phyloP scores from a whole-genome alignment of 2,329 filamentous ascomycete species.

The Diaporthe helianthi region DNA sequence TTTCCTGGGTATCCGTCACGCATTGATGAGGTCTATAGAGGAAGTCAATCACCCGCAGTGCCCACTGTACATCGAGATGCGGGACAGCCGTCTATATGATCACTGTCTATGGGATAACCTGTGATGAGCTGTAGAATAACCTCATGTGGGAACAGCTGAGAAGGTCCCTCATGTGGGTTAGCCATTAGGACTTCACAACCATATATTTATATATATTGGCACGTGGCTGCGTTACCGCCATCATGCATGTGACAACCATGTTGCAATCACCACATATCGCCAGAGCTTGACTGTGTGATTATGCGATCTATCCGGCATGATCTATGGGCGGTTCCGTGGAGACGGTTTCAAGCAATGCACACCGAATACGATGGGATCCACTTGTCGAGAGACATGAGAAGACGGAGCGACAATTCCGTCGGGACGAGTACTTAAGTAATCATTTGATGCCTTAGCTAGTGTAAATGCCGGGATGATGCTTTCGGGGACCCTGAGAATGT shows the following conservation, averaged over 20 bases:
- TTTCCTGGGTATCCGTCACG: no score
- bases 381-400: background rate
- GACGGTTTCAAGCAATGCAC: background rate
- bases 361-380: conserved; percentile 2
- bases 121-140: no score
- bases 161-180: no score
- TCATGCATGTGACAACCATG: background rate
- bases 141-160: no score
- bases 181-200: no score
- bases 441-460: background rate
- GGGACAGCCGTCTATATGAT: no score
- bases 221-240: no score
- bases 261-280: background rate
- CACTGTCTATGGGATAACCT: no score
- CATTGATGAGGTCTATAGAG: no score
- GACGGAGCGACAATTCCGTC: conserved; percentile 17
- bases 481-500: background rate
- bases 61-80: no score
- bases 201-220: no score
- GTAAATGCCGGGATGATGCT: conserved; percentile 20
- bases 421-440: background rate
- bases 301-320: conserved; percentile 16
- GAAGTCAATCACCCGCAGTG: no score
- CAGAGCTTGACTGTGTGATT: background rate
- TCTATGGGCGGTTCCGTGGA: conserved; percentile 1